Evolutionary conservation across 2,329 filamentous ascomycete genomes (phyloP).

Genomic region (Xylaria sp.): DNA sequence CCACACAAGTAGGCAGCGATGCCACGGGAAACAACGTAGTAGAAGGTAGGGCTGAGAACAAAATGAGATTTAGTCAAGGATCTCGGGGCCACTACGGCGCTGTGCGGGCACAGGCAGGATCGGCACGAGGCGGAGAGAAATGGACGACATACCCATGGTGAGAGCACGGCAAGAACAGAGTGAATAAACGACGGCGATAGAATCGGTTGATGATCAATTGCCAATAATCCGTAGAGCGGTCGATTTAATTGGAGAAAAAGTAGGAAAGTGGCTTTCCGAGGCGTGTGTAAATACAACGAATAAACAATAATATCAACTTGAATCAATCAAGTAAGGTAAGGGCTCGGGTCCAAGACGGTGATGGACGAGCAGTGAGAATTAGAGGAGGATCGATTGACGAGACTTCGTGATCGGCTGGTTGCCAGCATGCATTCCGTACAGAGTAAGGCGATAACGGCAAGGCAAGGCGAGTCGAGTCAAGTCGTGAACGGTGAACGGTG

Average conservation of each 20-base stretch:
- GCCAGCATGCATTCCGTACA: not conserved
- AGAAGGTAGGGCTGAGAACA: constrained; percentile 16
- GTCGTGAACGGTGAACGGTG: too few species aligned
- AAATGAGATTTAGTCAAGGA: constrained; percentile 4
- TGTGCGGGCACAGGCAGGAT: not conserved
- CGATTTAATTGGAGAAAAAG: not conserved
- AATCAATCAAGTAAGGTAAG: not conserved
- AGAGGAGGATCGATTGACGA: not conserved
- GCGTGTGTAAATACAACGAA: not conserved
- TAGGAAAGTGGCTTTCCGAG: not conserved
- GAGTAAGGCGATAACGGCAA: too few species aligned
- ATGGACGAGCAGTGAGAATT: not conserved
- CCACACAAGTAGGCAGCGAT: constrained; percentile 58
- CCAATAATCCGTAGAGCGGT: not conserved
- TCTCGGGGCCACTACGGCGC: not conserved
- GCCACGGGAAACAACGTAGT: constrained; percentile 54
- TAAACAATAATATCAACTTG: not conserved
- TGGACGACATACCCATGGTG: constrained; percentile 11
- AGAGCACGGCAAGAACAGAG: not conserved
- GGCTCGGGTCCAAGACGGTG: not conserved
- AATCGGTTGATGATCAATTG: not conserved
- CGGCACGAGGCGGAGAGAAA: not conserved
- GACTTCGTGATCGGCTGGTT: not conserved
- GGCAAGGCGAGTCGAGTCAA: too few species aligned
- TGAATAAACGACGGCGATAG: not conserved